Conservation (phyloP, 352 stramenopile genomes). For the Phytophthora pini region DNA sequence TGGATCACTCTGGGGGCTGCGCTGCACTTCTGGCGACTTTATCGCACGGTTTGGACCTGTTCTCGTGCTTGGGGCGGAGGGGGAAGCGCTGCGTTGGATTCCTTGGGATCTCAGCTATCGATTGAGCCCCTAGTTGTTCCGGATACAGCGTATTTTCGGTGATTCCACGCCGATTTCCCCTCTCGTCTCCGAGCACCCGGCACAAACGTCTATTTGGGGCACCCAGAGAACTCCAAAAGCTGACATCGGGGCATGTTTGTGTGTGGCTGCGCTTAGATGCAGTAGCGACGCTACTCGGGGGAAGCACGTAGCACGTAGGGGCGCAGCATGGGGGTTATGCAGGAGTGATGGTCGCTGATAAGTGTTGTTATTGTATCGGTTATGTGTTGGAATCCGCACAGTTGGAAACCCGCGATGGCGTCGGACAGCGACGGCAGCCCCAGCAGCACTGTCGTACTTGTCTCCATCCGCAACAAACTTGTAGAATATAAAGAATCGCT, state of each 20-base stretch:
- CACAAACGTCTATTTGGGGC: constrained; percentile 12
- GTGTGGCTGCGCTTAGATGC: constrained; percentile 34
- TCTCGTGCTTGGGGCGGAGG: constrained; percentile 18
- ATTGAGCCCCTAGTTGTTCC: constrained; percentile 11
- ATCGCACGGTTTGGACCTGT: constrained; percentile 14
- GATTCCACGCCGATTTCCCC: constrained; percentile 28
- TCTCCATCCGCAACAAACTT: constrained; percentile 65
- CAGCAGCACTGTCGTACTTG: constrained; percentile 52
- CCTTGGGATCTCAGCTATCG: constrained; percentile 24
- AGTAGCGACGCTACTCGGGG: constrained; percentile 33
- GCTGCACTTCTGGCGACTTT: constrained; percentile 1
- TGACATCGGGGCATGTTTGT: constrained; percentile 26
- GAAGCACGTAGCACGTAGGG: constrained; percentile 36
- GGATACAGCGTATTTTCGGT: constrained; percentile 32
- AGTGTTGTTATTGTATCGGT: constrained; percentile 33
- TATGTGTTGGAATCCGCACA: constrained; percentile 30
- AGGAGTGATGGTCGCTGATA: constrained; percentile 32
- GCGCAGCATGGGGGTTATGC: neutral
- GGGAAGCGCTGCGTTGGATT: constrained; percentile 20
- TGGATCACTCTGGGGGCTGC: constrained; percentile 28
- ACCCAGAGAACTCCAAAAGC: neutral
- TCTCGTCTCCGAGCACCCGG: constrained; percentile 15
- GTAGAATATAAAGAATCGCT: constrained; percentile 77
- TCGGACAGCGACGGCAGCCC: constrained; percentile 46
- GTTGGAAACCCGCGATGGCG: constrained; percentile 60